Percentiles rank a stretch among this genome's conserved stretches.
Conservation (phyloP, 2,329 filamentous ascomycete species). For the Stagonosporopsis tanaceti region DNA sequence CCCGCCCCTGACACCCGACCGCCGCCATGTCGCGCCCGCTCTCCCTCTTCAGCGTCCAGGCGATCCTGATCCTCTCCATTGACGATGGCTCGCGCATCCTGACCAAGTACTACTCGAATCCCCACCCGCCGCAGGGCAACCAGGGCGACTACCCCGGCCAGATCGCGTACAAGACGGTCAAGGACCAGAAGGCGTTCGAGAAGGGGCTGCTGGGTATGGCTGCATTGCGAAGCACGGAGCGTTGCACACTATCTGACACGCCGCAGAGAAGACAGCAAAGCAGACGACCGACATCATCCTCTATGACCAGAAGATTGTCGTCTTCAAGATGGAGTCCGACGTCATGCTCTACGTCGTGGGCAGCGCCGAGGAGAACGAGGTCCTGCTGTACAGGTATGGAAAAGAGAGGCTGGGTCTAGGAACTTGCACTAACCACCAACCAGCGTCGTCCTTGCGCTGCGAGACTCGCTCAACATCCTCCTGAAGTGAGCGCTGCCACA, state of each 20-base stretch:
- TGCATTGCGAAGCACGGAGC: slow-evolving; percentile 85
- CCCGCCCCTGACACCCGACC: slow-evolving; percentile 38
- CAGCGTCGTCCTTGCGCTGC: slow-evolving; percentile 84
- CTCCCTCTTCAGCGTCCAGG: slow-evolving; percentile 63
- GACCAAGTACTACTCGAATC: slow-evolving; percentile 87
- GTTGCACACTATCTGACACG: slow-evolving; percentile 25
- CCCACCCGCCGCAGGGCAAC: slow-evolving; percentile 70
- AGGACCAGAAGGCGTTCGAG: slow-evolving; percentile 95
- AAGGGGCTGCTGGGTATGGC: slow-evolving; percentile 76
- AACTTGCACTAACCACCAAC: slow-evolving; percentile 22
- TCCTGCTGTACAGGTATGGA: slow-evolving; percentile 80
- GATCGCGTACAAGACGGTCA: slow-evolving; percentile 85
- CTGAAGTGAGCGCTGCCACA: slow-evolving; percentile 77
- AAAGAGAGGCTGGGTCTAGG: too few species aligned
- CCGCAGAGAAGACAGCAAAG: slow-evolving; percentile 85
- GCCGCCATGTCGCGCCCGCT: slow-evolving; percentile 62
- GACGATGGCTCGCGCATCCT: slow-evolving; percentile 93
- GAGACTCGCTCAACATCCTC: slow-evolving; percentile 87
- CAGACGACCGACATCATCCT: slow-evolving; percentile 95
- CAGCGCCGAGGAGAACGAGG: slow-evolving; percentile 90
- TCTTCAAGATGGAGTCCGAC: slow-evolving; percentile 98
- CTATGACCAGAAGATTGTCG: slow-evolving; percentile 94
- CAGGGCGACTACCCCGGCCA: slow-evolving; percentile 67
- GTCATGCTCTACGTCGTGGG: slow-evolving; percentile 97
- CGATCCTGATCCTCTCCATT: slow-evolving; percentile 64